Percentiles rank a stretch among this genome's conserved stretches.
phyloP scores from a whole-genome alignment of 1,284 basidiomycete genomes.

The Pseudozyma thailandica region DNA sequence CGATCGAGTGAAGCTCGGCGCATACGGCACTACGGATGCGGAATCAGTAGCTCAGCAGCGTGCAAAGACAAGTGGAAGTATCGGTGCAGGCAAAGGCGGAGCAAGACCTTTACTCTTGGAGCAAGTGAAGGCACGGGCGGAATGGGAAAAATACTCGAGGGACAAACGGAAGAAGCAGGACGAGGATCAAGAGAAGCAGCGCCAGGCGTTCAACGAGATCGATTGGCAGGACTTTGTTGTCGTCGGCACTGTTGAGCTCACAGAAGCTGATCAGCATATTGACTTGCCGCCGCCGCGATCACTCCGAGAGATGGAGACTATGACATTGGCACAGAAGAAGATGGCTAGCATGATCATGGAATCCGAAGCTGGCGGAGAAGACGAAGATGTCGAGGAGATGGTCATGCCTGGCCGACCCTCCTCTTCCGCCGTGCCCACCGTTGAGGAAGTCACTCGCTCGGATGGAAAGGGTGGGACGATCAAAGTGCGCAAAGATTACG shows the following conservation, averaged over 20 bases:
- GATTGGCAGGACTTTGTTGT: slow-evolving; percentile 99
- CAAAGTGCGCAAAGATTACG: slow-evolving; percentile 91
- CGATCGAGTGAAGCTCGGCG: slow-evolving; percentile 73
- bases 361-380: slow-evolving; percentile 74
- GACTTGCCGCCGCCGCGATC: slow-evolving; percentile 95
- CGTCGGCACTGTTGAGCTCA: slow-evolving; percentile 98
- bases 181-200: slow-evolving; percentile 79
- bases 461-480: slow-evolving; percentile 31
- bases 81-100: slow-evolving; percentile 53
- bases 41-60: slow-evolving; percentile 17
- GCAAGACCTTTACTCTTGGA: slow-evolving; percentile 79
- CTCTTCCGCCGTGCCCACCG: slow-evolving; percentile 2
- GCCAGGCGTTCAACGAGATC: slow-evolving; percentile 79
- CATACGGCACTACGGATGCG: slow-evolving; percentile 41
- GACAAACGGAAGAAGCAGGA: slow-evolving; percentile 86
- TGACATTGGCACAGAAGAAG: slow-evolving; percentile 95
- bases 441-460: slow-evolving; percentile 15
- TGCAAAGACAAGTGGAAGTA: slow-evolving; percentile 5
- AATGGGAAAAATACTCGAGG: slow-evolving; percentile 85
- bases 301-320: slow-evolving; percentile 91
- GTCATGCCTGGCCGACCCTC: slow-evolving; percentile 31
- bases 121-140: slow-evolving; percentile 79
- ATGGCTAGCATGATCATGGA: slow-evolving; percentile 99
- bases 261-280: slow-evolving; percentile 80
- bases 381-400: slow-evolving; percentile 75